Evolutionary conservation across 306 rosid species (phyloP), one percentile per base, ranked within the genome.

Genomic region (Luffa aegyptiaca): DNA sequence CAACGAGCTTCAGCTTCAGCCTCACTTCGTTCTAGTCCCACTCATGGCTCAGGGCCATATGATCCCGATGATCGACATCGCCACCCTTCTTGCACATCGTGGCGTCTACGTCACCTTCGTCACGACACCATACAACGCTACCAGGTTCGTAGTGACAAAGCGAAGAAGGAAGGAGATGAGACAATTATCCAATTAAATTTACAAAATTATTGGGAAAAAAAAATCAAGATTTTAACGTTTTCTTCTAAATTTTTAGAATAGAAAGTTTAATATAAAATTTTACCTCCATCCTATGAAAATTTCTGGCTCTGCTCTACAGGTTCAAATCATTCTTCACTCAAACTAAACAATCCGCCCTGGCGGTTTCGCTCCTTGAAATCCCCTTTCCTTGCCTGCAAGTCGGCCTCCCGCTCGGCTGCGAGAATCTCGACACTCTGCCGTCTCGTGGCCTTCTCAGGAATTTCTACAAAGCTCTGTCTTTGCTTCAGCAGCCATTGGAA

Each of bases 31-130:
- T 12, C 55, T 93, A 8, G 80, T 93, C 18, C 98, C 98, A 5
- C 55, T 93, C 3, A 81, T 93, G 86, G 98, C 98, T 14, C 97
- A 93, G 84, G 98, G 98, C 81, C 98, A 93, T 80, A 92, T 93
- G 97, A 90, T 93, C 70, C 98, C 98, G 33, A 86, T 93, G 96
- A 83, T 90, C n/a, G 98, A 92, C 88, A 89, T 93, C 82, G 93
- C 96, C 36, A 86, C 81, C 65, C 81, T 93, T 57, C 82, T 93
- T 4, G 89, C 91, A 2, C 71, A 86, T 52, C 85, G 82, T 58
- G 88, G 87, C 0, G 90, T 88, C 51, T 36, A 75, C 7, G 97
- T 93, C 2, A 93, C 89, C n/a, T 17, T 93, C 33, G 82, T 93
- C 35, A 89, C 86, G 26, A 93, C 98, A 36, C 92, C 96, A 21